Percentiles rank a stretch among this genome's conserved stretches.
Conservation (phyloP, 371 early-diverging fungal species). For the Amoeboaphelidium protococcarum region DNA sequence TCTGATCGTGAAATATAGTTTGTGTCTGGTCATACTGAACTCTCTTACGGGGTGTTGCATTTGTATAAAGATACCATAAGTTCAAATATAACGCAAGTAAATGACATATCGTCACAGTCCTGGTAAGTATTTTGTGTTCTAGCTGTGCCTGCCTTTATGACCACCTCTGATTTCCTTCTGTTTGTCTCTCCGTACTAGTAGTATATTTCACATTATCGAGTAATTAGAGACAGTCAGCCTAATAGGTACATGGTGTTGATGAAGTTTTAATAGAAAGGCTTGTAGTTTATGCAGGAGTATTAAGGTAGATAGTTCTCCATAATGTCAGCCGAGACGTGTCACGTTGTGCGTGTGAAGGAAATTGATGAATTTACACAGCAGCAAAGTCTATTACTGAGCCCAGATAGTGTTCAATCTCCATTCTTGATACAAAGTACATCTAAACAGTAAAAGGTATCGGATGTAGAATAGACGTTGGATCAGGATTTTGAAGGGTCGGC, state of each 20-base stretch:
- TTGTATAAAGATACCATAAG: constrained; percentile 27
- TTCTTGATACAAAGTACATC: constrained; percentile 39
- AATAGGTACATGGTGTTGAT: constrained; percentile 61
- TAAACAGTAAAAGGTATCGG: constrained; percentile 9
- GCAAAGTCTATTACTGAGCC: constrained; percentile 29
- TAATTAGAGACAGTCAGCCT: constrained; percentile 42
- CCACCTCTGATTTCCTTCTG: constrained; percentile 48
- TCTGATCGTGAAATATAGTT: too few species aligned
- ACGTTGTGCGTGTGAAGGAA: constrained; percentile 1
- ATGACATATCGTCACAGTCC: constrained; percentile 1
- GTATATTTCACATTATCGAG: constrained; percentile 29
- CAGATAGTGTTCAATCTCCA: constrained; percentile 8
- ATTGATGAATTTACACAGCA: too few species aligned
- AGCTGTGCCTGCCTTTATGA: constrained; percentile 63
- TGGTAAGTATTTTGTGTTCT: constrained; percentile 37
- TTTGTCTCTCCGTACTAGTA: constrained; percentile 36
- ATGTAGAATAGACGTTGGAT: not conserved
- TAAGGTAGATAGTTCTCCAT: constrained; percentile 56
- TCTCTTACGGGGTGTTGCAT: constrained; percentile 34
- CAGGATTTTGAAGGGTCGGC: not conserved
- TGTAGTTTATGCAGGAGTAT: constrained; percentile 41
- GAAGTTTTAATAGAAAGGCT: too few species aligned
- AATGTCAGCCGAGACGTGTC: constrained; percentile 25
- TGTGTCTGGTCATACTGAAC: constrained; percentile 1
- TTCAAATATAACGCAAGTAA: not conserved